Evolutionary conservation across 768 basidiomycete species (phyloP).

Genomic region (Kwoniella bestiolae): DNA sequence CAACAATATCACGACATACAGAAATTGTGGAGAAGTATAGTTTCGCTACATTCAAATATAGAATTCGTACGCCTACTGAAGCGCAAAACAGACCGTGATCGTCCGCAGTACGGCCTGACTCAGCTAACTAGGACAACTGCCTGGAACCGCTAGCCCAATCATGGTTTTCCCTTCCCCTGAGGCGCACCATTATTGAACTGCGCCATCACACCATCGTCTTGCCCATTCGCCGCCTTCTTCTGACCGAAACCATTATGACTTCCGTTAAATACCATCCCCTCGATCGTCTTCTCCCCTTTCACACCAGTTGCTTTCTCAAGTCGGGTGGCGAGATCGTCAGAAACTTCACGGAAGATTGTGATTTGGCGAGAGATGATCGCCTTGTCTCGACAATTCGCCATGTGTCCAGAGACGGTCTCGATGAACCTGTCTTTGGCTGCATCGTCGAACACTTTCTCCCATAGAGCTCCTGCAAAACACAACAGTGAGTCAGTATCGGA

Average conservation of each 20-base stretch:
- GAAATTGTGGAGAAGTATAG: too few species aligned
- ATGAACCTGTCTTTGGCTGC: conserved; percentile 55
- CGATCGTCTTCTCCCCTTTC: conserved; percentile 39
- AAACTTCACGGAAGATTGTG: conserved; percentile 73
- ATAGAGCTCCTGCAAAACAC: conserved; percentile 21
- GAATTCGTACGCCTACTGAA: too few species aligned
- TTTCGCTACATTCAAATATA: too few species aligned
- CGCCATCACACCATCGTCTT: too few species aligned
- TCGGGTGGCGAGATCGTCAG: conserved; percentile 73
- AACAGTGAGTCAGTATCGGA: too few species aligned
- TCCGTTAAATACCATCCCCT: conserved; percentile 47
- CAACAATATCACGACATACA: too few species aligned
- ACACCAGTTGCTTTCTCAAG: conserved; percentile 76
- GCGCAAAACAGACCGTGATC: too few species aligned
- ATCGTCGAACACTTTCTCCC: conserved; percentile 58
- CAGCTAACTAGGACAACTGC: too few species aligned
- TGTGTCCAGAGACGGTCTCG: conserved; percentile 59
- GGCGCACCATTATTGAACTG: too few species aligned
- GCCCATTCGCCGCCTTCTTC: conserved; percentile 21
- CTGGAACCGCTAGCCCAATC: too few species aligned
- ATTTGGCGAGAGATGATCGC: conserved; percentile 55
- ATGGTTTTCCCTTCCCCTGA: too few species aligned
- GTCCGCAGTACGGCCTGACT: too few species aligned
- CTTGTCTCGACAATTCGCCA: conserved; percentile 46
- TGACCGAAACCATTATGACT: conserved; percentile 47